Evolutionary conservation across 1,139 yeast genomes (phyloP).

Genomic region (Zygosaccharomyces sapae): DNA sequence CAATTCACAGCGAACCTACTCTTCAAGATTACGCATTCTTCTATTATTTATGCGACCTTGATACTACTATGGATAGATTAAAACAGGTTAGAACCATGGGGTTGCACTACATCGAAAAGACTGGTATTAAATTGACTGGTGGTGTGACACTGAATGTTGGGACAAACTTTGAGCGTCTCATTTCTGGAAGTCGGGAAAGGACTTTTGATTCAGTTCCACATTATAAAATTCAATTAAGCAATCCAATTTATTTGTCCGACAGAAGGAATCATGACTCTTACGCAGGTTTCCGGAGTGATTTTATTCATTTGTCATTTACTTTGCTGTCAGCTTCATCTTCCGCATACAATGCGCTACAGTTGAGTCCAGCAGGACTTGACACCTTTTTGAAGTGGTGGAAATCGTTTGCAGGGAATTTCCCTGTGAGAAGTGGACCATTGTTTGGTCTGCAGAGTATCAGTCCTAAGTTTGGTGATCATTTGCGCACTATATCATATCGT

Average conservation of each 20-base stretch:
- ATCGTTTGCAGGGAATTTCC: slow-evolving; percentile 68
- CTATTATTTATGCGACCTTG: slow-evolving; percentile 44
- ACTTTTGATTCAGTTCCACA: slow-evolving; percentile 63
- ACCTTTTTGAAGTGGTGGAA: slow-evolving; percentile 86
- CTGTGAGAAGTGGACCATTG: slow-evolving; percentile 67
- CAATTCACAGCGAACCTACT: slow-evolving; percentile 40
- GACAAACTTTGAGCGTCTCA: slow-evolving; percentile 51
- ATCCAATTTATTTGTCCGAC: slow-evolving; percentile 57
- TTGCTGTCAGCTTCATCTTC: slow-evolving; percentile 47
- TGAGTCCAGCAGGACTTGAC: slow-evolving; percentile 63
- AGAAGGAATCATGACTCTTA: slow-evolving; percentile 62
- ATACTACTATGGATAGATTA: slow-evolving; percentile 21
- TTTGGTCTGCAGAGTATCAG: slow-evolving; percentile 47
- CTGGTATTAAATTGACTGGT: slow-evolving; percentile 56
- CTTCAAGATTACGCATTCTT: slow-evolving; percentile 49
- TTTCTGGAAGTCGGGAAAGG: slow-evolving; percentile 38
- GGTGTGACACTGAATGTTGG: slow-evolving; percentile 59
- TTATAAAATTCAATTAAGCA: slow-evolving; percentile 57
- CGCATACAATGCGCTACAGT: slow-evolving; percentile 67
- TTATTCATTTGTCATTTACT: slow-evolving; percentile 71
- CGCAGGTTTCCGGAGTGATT: slow-evolving; percentile 68
- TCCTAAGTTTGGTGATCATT: slow-evolving; percentile 69
- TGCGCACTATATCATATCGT: slow-evolving; percentile 77
- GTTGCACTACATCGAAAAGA: slow-evolving; percentile 43
- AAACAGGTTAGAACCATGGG: slow-evolving; percentile 26